A percentile compares a stretch with the other conserved stretches of the same genome.
Evolutionary conservation across 169 alveolate genomes (phyloP).

Genomic region (Plasmodium coatneyi): DNA sequence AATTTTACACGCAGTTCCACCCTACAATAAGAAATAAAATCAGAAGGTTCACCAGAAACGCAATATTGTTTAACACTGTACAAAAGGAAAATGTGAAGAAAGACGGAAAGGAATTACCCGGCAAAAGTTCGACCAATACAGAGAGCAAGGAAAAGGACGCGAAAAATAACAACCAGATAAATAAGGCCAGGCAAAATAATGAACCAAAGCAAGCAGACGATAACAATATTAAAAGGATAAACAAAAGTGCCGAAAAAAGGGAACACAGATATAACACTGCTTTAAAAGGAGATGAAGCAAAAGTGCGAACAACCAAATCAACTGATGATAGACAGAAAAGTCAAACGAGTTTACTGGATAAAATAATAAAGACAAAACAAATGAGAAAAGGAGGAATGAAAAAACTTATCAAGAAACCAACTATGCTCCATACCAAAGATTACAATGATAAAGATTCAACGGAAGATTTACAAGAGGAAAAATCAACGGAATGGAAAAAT

Average conservation of each 20-base stretch:
- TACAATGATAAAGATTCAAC: neutral
- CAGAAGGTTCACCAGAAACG: neutral
- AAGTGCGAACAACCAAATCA: neutral
- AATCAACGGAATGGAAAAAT: constrained; percentile 23
- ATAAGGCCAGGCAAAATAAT: neutral
- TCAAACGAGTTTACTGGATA: neutral
- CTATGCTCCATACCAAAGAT: neutral
- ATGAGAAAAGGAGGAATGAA: neutral
- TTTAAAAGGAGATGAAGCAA: neutral
- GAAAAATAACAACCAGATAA: neutral
- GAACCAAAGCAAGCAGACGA: neutral
- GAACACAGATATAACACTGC: neutral
- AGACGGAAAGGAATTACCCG: neutral
- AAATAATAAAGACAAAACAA: neutral
- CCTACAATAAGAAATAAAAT: neutral
- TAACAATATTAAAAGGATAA: neutral
- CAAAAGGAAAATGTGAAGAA: neutral
- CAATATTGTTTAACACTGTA: neutral
- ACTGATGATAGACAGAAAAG: neutral
- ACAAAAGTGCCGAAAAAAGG: neutral
- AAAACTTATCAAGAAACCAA: neutral
- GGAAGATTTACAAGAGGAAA: neutral
- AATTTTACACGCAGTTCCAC: neutral
- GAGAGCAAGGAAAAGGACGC: neutral
- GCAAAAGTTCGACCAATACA: neutral